Evolutionary conservation across 2,329 filamentous ascomycete genomes (phyloP), one percentile per base, ranked within the genome.

Genomic region (Trichoderma koningii): DNA sequence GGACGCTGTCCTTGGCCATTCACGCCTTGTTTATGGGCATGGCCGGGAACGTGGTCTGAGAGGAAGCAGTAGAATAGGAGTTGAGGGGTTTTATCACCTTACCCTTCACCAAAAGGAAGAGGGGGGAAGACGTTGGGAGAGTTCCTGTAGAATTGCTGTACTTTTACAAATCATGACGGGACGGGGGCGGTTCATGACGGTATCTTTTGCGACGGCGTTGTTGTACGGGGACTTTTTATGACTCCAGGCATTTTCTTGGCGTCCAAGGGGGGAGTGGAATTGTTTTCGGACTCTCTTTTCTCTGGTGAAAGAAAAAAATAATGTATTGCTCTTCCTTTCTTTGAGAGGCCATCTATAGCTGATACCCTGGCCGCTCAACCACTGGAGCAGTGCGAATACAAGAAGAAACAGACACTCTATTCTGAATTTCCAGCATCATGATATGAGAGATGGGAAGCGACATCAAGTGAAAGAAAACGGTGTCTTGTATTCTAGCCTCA

Each of bases 1-100:
- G 95, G 95, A 97, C 93, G 3, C 83, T 98, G 64, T 93, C 94
- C 71, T 81, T 99, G 65, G 92, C 94, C 7, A 91, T 94, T 7
- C 95, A 99, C 75, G 95, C 94, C 3, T 84, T 99, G 42, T 95
- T 98, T 74, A 90, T 98, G 80, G 95, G 95, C 10, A 90, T 98
- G 83, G 94, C 93, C 5, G 94, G 94, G 17, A 95, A 93, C 69
- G 80, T 88, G 66, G 82, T 87, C 57, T 87, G 70, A 73, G 38
- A 19, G 50, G 15, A 26, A 6, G 41, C 10, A 23, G 19, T 42
- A 19, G 23, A 14, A 59, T 15, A 52, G 30, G 38, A n/a, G 14
- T 19, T 30, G 14, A 9, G n/a, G n/a, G n/a, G n/a, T n/a, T n/a
- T n/a, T n/a, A n/a, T n/a, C n/a, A n/a, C n/a, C n/a, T n/a, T n/a